Conservation (phyloP, 805 yeast genomes). For the Cyberlindnera galapagoensis region DNA sequence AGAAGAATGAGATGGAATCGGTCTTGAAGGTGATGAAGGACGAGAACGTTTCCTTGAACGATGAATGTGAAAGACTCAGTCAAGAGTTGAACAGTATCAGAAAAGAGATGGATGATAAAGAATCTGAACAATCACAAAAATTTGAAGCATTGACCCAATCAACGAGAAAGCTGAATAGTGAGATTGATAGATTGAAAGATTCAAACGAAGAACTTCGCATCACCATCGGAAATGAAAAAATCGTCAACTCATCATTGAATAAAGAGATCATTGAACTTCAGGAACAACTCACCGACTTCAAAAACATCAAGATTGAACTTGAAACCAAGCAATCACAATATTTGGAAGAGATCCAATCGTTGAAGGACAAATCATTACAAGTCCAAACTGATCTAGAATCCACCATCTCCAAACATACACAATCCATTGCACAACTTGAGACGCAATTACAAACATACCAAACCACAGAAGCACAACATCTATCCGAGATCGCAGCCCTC, state of each 20-base stretch:
- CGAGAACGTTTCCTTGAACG: slow-evolving; percentile 41
- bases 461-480: slow-evolving; percentile 21
- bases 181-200: slow-evolving; percentile 28
- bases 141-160: background rate
- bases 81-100: slow-evolving; percentile 32
- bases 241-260: slow-evolving; percentile 27
- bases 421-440: slow-evolving; percentile 20
- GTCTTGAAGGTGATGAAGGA: slow-evolving; percentile 31
- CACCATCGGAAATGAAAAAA: slow-evolving; percentile 31
- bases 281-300: slow-evolving; percentile 9
- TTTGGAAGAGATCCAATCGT: slow-evolving; percentile 2
- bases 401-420: slow-evolving; percentile 4
- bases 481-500: background rate
- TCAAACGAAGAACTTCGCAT: slow-evolving; percentile 30
- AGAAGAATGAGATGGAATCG: slow-evolving; percentile 27
- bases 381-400: slow-evolving; percentile 4
- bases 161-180: slow-evolving; percentile 3
- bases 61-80: slow-evolving; percentile 48
- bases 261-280: slow-evolving; percentile 35
- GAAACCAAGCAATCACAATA: slow-evolving; percentile 3
- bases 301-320: slow-evolving; percentile 1
- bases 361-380: slow-evolving; percentile 1
- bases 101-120: slow-evolving; percentile 27
- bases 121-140: slow-evolving; percentile 2
- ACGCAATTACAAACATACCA: slow-evolving; percentile 23